phyloP scores from a whole-genome alignment of 1,284 basidiomycete genomes.

The Ceratobasidium sp. region DNA sequence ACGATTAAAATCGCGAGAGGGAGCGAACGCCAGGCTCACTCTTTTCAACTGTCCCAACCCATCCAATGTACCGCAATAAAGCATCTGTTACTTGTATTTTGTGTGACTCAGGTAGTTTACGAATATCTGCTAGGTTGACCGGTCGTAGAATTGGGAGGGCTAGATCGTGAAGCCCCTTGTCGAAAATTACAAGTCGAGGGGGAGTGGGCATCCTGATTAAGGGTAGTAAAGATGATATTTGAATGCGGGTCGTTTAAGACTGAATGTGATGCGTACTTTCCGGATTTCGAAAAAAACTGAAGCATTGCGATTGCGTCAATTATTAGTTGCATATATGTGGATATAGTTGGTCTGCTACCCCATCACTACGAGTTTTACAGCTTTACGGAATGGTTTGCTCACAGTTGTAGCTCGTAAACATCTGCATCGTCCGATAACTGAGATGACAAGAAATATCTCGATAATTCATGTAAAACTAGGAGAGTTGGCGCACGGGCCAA shows the following conservation, averaged over 20 bases:
- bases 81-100: constrained; percentile 12
- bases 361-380: neutral
- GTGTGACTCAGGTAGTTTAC: neutral
- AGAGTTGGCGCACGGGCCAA: constrained; percentile 59
- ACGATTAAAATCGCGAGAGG: neutral
- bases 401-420: constrained; percentile 37
- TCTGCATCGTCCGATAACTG: constrained; percentile 30
- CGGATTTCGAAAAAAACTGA: constrained; percentile 47
- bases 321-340: constrained; percentile 37
- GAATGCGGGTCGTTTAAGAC: constrained; percentile 6
- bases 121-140: neutral
- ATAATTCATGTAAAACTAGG: constrained; percentile 69
- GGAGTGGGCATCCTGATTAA: constrained; percentile 45
- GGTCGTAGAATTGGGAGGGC: constrained; percentile 58
- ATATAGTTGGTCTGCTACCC: constrained; percentile 31
- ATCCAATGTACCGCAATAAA: constrained; percentile 35
- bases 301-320: constrained; percentile 44
- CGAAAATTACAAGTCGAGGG: constrained; percentile 61
- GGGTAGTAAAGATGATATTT: neutral
- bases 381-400: constrained; percentile 37
- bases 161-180: constrained; percentile 63
- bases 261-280: constrained; percentile 37
- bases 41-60: constrained; percentile 36
- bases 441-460: constrained; percentile 60
- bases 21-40: neutral